These are phyloP conservation scores for Chalaropsis ovoidea DNA, from an alignment of 2,329 filamentous ascomycete species.

Conservation along the genomic window DNA sequence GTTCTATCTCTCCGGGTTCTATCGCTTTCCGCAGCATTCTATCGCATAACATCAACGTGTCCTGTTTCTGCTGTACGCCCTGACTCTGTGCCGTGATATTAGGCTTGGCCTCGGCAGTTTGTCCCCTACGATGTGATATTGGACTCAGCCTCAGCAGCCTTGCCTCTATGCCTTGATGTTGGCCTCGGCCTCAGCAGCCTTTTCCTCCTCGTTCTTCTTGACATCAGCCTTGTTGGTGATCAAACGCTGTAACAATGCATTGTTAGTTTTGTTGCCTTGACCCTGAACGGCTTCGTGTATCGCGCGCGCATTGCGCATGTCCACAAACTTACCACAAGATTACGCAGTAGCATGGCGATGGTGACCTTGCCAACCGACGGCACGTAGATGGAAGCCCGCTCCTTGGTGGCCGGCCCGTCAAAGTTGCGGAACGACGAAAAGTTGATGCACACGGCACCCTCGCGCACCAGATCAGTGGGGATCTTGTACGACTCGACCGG, in stretches of 20 bases:
- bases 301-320: not conserved
- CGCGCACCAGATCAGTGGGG: conserved; percentile 67
- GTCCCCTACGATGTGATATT: not conserved
- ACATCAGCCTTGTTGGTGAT: conserved; percentile 39
- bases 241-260: conserved; percentile 35
- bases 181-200: conserved; percentile 25
- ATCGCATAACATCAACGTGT: not conserved
- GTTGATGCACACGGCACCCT: conserved; percentile 96
- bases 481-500: conserved; percentile 85
- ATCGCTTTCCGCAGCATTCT: conserved; percentile 1
- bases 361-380: conserved; percentile 97
- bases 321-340: conserved; percentile 62
- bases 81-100: not conserved
- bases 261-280: conserved; percentile 28
- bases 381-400: conserved; percentile 93
- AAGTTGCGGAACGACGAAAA: conserved; percentile 97
- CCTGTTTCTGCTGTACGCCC: not conserved
- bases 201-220: conserved; percentile 33
- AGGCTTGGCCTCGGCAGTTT: conserved; percentile 22
- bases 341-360: conserved; percentile 80
- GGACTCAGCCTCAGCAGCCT: conserved; percentile 25
- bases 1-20: not conserved
- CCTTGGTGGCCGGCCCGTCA: conserved; percentile 70
- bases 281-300: not conserved
- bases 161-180: conserved; percentile 7